A percentile compares a stretch with the other conserved stretches of the same genome.
Evolutionary conservation across 352 stramenopile genomes (phyloP).

Genomic region (Thalassiosira oceanica): DNA sequence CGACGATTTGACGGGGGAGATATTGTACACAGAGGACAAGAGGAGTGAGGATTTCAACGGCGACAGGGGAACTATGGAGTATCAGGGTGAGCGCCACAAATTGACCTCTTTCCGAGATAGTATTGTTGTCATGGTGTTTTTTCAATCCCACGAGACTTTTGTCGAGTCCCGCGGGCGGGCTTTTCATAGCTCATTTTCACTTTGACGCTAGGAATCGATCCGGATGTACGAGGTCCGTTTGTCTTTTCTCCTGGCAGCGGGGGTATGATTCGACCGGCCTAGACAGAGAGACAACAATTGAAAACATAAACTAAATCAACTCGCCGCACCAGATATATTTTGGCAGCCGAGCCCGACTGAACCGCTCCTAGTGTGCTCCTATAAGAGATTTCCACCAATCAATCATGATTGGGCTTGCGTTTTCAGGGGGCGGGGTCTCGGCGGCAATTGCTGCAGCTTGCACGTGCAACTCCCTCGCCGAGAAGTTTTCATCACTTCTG

Average conservation of each 20-base stretch:
- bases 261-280: conserved; percentile 49
- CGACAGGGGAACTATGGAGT: conserved; percentile 75
- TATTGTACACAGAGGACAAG: conserved; percentile 65
- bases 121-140: not conserved
- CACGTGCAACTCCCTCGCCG: conserved; percentile 10
- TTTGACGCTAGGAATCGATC: conserved; percentile 73
- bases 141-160: not conserved
- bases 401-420: conserved; percentile 17
- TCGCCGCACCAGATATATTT: too few relatives aligned
- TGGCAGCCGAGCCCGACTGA: too few relatives aligned
- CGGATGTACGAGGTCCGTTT: conserved; percentile 72
- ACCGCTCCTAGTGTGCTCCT: too few relatives aligned
- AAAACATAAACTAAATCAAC: too few relatives aligned
- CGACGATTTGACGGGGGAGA: conserved; percentile 68
- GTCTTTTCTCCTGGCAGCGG: conserved; percentile 36
- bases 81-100: too few relatives aligned
- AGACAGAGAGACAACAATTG: too few relatives aligned
- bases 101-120: not conserved
- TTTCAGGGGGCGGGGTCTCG: conserved; percentile 9
- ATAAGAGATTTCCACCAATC: too few relatives aligned
- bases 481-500: conserved; percentile 5
- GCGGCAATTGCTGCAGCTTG: conserved; percentile 13
- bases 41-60: conserved; percentile 72
- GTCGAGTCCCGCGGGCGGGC: not conserved
- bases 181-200: not conserved